Percentiles rank a stretch among this genome's conserved stretches.
phyloP scores from a whole-genome alignment of 1,139 yeast species.

The Pichia sp. region DNA sequence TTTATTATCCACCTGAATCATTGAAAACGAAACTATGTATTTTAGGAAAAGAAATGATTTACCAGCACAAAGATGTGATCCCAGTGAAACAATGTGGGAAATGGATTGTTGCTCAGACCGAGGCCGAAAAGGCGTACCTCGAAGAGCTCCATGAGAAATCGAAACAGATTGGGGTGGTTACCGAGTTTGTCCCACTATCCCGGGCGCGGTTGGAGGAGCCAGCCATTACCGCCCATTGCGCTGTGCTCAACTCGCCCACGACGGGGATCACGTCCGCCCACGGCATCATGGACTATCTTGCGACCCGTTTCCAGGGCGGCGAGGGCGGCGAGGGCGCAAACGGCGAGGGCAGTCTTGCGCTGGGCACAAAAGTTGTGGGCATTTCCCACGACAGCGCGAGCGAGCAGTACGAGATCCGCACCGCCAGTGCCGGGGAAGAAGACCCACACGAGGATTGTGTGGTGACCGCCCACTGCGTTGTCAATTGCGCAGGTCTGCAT shows the following conservation, averaged over 20 bases:
- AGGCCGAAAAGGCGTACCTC: slow-evolving; percentile 53
- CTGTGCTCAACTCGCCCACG: slow-evolving; percentile 69
- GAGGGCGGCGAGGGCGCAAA: slow-evolving; percentile 47
- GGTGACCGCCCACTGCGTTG: slow-evolving; percentile 50
- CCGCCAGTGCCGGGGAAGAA: slow-evolving; percentile 21
- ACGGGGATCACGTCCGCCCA: slow-evolving; percentile 86
- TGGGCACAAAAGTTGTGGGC: slow-evolving; percentile 51
- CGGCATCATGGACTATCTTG: slow-evolving; percentile 56
- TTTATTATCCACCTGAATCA: slow-evolving; percentile 67
- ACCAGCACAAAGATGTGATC: slow-evolving; percentile 39
- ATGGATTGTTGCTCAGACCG: slow-evolving; percentile 82
- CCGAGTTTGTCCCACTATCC: slow-evolving; percentile 44
- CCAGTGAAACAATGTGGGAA: slow-evolving; percentile 67
- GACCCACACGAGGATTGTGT: slow-evolving; percentile 39
- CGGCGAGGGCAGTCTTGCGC: slow-evolving; percentile 53
- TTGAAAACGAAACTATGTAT: slow-evolving; percentile 67
- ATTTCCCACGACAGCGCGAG: slow-evolving; percentile 30
- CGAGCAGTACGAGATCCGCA: slow-evolving; percentile 29
- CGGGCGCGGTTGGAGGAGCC: slow-evolving; percentile 53
- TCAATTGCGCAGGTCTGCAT: slow-evolving; percentile 74
- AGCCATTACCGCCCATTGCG: slow-evolving; percentile 53
- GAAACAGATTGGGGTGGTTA: slow-evolving; percentile 50
- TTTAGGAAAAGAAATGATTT: slow-evolving; percentile 64
- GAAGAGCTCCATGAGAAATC: slow-evolving; percentile 44
- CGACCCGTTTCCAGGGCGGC: slow-evolving; percentile 46